These are phyloP conservation scores for Auricularia cornea DNA, from an alignment of 768 basidiomycete genomes.

Conservation along the genomic window DNA sequence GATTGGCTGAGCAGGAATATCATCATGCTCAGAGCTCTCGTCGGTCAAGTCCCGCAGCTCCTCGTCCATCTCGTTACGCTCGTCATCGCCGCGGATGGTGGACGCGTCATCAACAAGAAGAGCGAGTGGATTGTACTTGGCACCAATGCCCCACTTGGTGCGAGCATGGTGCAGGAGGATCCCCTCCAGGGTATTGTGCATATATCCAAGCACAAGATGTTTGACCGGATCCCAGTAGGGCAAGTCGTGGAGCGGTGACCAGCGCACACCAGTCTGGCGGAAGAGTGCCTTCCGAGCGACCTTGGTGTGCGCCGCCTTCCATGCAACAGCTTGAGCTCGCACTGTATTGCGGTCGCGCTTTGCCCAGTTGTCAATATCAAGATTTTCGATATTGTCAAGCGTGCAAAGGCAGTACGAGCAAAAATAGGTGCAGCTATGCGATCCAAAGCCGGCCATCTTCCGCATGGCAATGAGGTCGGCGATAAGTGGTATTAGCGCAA, in stretches of 20 bases:
- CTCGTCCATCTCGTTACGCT: no score
- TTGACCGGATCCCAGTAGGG: neutral
- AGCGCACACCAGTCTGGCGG: neutral
- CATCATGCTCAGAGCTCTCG: no score
- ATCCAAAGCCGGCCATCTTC: conserved; percentile 20
- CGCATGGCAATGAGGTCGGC: conserved; percentile 30
- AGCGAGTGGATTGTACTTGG: no score
- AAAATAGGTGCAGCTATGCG: neutral
- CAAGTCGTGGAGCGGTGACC: neutral
- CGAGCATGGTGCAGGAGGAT: neutral
- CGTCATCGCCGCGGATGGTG: no score
- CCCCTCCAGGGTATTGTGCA: neutral
- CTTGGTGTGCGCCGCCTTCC: neutral
- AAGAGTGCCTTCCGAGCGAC: neutral
- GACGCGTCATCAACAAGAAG: no score
- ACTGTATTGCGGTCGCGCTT: neutral
- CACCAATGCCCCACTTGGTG: no score
- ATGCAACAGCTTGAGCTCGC: neutral
- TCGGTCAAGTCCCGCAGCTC: no score
- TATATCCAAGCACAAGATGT: neutral
- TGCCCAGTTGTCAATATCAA: neutral
- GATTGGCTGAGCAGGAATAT: no score
- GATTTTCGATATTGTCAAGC: neutral
- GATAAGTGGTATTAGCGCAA: conserved; percentile 25
- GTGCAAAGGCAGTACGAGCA: neutral